Percentiles rank a stretch among this genome's conserved stretches.
Evolutionary conservation across 208 protist species (phyloP).

Genomic region (Novymonas esmeraldas): DNA sequence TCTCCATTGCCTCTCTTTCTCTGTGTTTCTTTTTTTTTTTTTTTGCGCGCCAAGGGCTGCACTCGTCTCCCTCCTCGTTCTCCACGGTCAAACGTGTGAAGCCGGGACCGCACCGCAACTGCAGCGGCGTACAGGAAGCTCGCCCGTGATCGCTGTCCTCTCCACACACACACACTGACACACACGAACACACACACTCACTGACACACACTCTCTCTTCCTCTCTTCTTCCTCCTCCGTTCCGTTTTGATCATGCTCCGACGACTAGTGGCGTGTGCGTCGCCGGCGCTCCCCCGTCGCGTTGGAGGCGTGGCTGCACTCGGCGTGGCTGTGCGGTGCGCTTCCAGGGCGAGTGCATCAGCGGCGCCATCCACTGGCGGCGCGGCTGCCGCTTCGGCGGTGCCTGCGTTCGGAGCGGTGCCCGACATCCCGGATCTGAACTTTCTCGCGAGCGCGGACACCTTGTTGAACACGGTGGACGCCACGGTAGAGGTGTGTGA

Average conservation of each 20-base stretch:
- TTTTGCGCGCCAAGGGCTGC: no score
- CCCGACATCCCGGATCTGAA: conserved; percentile 73
- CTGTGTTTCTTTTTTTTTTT: background rate
- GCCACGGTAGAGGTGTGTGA: conserved; percentile 77
- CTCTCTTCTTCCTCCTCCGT: background rate
- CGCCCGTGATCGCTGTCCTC: no score
- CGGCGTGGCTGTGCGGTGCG: background rate
- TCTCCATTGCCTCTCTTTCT: no score
- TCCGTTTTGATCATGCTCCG: conserved; percentile 37
- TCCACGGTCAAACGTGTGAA: no score
- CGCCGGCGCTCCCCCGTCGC: background rate
- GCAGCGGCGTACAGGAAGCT: no score
- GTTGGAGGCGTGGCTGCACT: background rate
- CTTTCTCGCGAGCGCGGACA: conserved; percentile 70
- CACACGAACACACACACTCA: background rate
- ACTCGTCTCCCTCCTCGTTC: no score
- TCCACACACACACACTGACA: no score
- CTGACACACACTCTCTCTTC: conserved; percentile 9
- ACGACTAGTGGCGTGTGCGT: conserved; percentile 15
- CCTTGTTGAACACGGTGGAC: conserved; percentile 68
- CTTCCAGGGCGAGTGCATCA: conserved; percentile 5
- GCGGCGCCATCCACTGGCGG: background rate
- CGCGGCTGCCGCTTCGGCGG: background rate
- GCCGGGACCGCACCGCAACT: no score
- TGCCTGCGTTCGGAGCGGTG: conserved; percentile 16